Percentiles rank a stretch among this genome's conserved stretches.
Evolutionary conservation across 2,329 filamentous ascomycete genomes (phyloP).

Genomic region (Pseudocercospora eumusae): DNA sequence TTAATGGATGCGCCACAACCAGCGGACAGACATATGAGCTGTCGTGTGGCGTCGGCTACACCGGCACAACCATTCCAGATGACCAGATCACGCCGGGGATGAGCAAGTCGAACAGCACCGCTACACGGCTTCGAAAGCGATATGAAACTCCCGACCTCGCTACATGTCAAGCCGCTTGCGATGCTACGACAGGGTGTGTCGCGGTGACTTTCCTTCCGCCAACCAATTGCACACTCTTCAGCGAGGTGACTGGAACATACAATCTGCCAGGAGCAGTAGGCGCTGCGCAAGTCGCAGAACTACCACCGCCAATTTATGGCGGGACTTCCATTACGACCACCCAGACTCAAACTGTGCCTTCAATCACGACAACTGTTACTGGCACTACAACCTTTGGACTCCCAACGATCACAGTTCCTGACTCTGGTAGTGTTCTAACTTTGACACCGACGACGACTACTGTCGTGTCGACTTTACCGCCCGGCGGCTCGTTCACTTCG

Average conservation of each 20-base stretch:
- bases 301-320: slow-evolving; percentile 1
- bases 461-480: slow-evolving; percentile 22
- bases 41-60: slow-evolving; percentile 16
- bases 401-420: slow-evolving; percentile 9
- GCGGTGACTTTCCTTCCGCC: slow-evolving; percentile 34
- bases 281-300: slow-evolving; percentile 21
- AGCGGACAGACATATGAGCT: slow-evolving; percentile 12
- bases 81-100: slow-evolving; percentile 3
- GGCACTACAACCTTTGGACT: slow-evolving; percentile 5
- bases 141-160: slow-evolving; percentile 21
- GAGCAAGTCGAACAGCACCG: neutral
- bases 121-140: slow-evolving; percentile 13
- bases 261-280: slow-evolving; percentile 29
- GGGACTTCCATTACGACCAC: neutral
- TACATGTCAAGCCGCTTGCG: slow-evolving; percentile 30
- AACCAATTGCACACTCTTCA: slow-evolving; percentile 36
- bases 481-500: slow-evolving; percentile 26
- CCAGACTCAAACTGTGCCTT: slow-evolving; percentile 17
- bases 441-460: slow-evolving; percentile 21
- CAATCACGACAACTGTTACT: slow-evolving; percentile 21
- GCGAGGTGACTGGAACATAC: slow-evolving; percentile 32
- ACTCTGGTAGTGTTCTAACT: neutral
- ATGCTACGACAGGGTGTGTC: slow-evolving; percentile 32
- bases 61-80: slow-evolving; percentile 17
- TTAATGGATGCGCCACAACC: slow-evolving; percentile 11